These are phyloP conservation scores for Coniella vitis DNA, from an alignment of 2,329 filamentous ascomycete species.

Conservation along the genomic window DNA sequence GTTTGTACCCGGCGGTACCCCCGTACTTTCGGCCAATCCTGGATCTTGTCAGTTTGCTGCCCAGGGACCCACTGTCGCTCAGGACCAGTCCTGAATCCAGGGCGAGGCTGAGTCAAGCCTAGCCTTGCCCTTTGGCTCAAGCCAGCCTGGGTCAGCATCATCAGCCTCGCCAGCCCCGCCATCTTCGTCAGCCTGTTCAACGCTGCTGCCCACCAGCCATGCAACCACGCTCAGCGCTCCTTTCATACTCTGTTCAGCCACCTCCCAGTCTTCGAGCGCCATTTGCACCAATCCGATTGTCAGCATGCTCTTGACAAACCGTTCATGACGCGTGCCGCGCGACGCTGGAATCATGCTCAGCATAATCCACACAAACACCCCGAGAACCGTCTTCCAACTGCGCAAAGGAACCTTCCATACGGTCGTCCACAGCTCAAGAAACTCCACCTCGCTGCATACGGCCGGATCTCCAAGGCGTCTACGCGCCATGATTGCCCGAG, in stretches of 20 bases:
- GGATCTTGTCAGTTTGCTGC: too few relatives aligned
- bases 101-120: background rate
- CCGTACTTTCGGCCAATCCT: too few relatives aligned
- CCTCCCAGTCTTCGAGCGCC: slow-evolving; percentile 42
- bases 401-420: slow-evolving; percentile 40
- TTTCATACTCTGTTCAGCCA: slow-evolving; percentile 31
- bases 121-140: background rate
- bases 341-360: slow-evolving; percentile 35
- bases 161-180: too few relatives aligned
- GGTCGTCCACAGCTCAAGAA: slow-evolving; percentile 38
- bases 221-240: slow-evolving; percentile 33
- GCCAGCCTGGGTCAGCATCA: too few relatives aligned
- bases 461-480: slow-evolving; percentile 31
- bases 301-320: slow-evolving; percentile 40
- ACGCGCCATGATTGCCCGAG: slow-evolving; percentile 36
- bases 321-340: slow-evolving; percentile 31
- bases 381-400: slow-evolving; percentile 39
- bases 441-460: slow-evolving; percentile 32
- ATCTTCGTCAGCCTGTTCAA: background rate
- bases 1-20: too few relatives aligned
- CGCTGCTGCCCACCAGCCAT: slow-evolving; percentile 31
- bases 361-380: slow-evolving; percentile 43
- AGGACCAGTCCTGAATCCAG: background rate
- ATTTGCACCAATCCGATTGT: slow-evolving; percentile 37
- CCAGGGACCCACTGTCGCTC: background rate